Percentiles rank a stretch among this genome's conserved stretches.
phyloP scores from a whole-genome alignment of 176 grass and related monocot species.

The Thalia dealbata region DNA sequence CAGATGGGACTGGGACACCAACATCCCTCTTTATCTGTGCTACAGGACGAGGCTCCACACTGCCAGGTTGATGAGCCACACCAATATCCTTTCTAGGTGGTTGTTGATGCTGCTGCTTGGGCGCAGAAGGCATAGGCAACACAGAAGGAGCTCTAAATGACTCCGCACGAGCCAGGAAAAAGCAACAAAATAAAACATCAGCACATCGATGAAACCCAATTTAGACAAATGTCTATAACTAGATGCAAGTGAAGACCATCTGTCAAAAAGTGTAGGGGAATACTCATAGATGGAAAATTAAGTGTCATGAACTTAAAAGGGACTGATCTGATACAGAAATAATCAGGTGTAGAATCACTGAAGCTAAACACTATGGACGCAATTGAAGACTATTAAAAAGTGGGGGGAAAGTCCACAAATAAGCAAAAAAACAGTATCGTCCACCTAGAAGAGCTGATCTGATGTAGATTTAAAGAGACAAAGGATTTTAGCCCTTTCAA shows the following conservation, averaged over 20 bases:
- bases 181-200: slow-evolving; percentile 10
- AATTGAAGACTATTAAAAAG: neutral
- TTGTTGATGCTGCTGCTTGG: slow-evolving; percentile 47
- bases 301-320: no score
- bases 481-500: neutral
- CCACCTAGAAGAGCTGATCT: no score
- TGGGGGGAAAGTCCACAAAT: no score
- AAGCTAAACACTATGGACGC: neutral
- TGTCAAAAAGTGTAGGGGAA: no score
- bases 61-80: slow-evolving; percentile 33
- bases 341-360: no score
- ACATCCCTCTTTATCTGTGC: slow-evolving; percentile 2
- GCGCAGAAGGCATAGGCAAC: slow-evolving; percentile 27
- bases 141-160: slow-evolving; percentile 31
- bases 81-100: slow-evolving; percentile 13
- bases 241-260: neutral
- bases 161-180: slow-evolving; percentile 38
- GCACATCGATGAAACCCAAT: neutral
- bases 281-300: no score
- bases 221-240: neutral
- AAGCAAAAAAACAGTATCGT: no score
- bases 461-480: no score
- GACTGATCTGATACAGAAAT: no score
- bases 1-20: neutral
- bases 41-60: neutral